These are phyloP conservation scores for Shiraia sp. DNA, from an alignment of 2,329 filamentous ascomycete genomes.

Conservation along the genomic window DNA sequence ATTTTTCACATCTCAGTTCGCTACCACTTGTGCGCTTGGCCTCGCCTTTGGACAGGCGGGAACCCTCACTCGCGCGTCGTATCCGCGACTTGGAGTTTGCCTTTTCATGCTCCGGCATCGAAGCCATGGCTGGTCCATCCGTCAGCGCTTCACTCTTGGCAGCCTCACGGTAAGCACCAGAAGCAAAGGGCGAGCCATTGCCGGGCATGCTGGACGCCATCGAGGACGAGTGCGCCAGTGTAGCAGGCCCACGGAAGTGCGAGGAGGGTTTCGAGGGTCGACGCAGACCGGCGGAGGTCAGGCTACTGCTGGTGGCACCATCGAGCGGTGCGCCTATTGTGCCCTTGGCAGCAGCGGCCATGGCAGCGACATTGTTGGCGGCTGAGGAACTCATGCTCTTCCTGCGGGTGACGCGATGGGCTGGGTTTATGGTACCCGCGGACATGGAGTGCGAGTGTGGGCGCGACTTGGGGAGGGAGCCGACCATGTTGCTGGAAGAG, in stretches of 20 bases:
- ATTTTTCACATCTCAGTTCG: constrained; percentile 95
- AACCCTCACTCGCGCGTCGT: constrained; percentile 80
- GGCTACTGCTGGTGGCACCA: constrained; percentile 37
- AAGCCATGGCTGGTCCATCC: constrained; percentile 65
- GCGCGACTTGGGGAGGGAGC: constrained; percentile 69
- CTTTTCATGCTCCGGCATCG: constrained; percentile 50
- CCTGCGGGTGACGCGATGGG: constrained; percentile 84
- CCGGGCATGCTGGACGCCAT: constrained; percentile 71
- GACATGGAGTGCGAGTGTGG: constrained; percentile 83
- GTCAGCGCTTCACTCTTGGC: constrained; percentile 64
- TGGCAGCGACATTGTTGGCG: constrained; percentile 71
- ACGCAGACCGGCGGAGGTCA: too few species aligned
- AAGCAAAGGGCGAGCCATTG: constrained; percentile 46
- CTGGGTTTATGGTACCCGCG: constrained; percentile 74
- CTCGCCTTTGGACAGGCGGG: constrained; percentile 78
- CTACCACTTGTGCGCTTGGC: constrained; percentile 76
- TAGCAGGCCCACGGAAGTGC: constrained; percentile 51
- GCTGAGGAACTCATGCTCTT: constrained; percentile 88
- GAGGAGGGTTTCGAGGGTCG: constrained; percentile 65
- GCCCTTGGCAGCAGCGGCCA: constrained; percentile 72
- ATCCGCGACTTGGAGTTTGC: constrained; percentile 58
- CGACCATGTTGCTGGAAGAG: constrained; percentile 54
- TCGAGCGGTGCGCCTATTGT: constrained; percentile 63
- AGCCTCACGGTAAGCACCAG: constrained; percentile 39
- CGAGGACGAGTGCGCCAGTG: constrained; percentile 61